Evolutionary conservation across 1,139 yeast genomes (phyloP).

Genomic region (Debaryomycetaceae sp.): DNA sequence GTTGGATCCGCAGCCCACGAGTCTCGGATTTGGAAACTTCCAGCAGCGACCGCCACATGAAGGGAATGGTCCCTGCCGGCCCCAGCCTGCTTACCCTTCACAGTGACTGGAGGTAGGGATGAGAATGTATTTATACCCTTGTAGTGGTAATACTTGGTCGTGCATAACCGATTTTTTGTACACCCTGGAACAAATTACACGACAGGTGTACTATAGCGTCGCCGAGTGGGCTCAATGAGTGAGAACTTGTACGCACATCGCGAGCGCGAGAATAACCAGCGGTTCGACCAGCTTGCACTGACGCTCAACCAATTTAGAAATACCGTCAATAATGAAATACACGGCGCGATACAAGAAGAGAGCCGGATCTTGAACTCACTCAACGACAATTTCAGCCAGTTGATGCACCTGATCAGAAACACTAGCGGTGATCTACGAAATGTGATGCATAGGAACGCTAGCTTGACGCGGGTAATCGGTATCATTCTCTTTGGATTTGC

Average conservation of each 20-base stretch:
- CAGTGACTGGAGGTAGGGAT: too few relatives aligned
- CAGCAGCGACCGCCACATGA: conserved; percentile 3
- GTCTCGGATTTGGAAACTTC: conserved; percentile 28
- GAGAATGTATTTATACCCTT: too few relatives aligned
- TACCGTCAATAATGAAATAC: conserved; percentile 34
- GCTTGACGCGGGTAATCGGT: conserved; percentile 30
- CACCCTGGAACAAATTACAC: too few relatives aligned
- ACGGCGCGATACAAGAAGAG: conserved; percentile 32
- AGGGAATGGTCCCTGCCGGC: too few relatives aligned
- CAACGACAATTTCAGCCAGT: conserved; percentile 47
- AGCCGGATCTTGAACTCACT: conserved; percentile 39
- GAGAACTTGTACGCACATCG: conserved; percentile 31
- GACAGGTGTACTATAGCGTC: too few relatives aligned
- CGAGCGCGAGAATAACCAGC: conserved; percentile 34
- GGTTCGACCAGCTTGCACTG: conserved; percentile 35
- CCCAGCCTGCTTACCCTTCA: too few relatives aligned
- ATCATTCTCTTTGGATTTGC: conserved; percentile 50
- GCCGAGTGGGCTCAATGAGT: conserved; percentile 15
- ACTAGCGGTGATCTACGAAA: conserved; percentile 57
- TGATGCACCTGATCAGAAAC: conserved; percentile 50
- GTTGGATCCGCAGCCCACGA: conserved; percentile 19
- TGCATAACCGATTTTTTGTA: too few relatives aligned
- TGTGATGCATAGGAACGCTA: conserved; percentile 35
- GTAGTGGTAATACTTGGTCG: too few relatives aligned
- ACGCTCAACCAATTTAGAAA: conserved; percentile 35